Base-by-base conservation (phyloP, 257 asterid genomes). In the Salvia rosmarinus region DNA sequence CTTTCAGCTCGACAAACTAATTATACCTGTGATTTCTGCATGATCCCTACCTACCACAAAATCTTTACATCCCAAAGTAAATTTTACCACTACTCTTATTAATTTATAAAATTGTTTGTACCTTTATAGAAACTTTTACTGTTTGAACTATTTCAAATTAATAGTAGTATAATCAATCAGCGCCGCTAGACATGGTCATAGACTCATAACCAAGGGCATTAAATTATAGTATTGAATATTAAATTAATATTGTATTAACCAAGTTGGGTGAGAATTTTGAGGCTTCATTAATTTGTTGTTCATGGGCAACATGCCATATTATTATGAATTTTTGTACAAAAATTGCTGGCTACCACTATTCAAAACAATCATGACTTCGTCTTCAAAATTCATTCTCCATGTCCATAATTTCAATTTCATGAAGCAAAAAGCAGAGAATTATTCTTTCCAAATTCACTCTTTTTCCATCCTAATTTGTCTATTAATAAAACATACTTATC, bases 351-450 rank as follows among this genome's bases (percentile, higher is more conserved):
- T 72, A 21, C 52, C 59, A 74, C 51, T 25, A 52, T 64, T 63
- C 46, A 5, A 3, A 3, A 55, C 67, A 65, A 55, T 28, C 35
- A 70, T 70, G 55, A 54, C 64, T 25, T 56, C 5, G 20, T 28
- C 39, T 28, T 77, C 70, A 28, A 64, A 28, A 54, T 66, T 72
- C 71, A 77, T 32, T 70, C 62, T 71, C 62, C 52, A 47, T 56
- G 65, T 40, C 13, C 11, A 28, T 21, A 16, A 59, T 37, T 37
- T 34, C 55, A 67, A 37, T 46, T 71, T 56, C 10, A 56, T 46
- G 71, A 58, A 54, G 49, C 37, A 65, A 43, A 63, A 42, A 13
- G 55, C 6, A 54, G 30, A 34, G 34, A 66, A 56, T 71, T 70
- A 32, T 60, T 71, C 46, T 80, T 40, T 21, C 62, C 74, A 35